A percentile compares a stretch with the other conserved stretches of the same genome.
Evolutionary conservation across 2,329 filamentous ascomycete genomes (phyloP).

Genomic region (Didymella pomorum): DNA sequence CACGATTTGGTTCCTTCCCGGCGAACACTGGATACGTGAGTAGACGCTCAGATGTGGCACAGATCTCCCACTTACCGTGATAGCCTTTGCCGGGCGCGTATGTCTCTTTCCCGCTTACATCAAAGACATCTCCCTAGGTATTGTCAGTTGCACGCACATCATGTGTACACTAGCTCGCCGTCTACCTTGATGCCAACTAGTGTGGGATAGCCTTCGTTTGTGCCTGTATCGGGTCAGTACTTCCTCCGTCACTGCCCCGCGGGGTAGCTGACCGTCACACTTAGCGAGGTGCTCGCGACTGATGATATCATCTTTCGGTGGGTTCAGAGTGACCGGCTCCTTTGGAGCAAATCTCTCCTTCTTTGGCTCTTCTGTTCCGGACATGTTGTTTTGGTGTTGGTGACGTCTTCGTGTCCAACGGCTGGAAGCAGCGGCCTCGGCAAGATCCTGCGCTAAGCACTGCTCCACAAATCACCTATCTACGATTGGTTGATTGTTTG

Average conservation of each 20-base stretch:
- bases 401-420: constrained; percentile 14
- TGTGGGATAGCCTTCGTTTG: constrained; percentile 67
- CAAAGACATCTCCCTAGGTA: constrained; percentile 86
- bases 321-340: constrained; percentile 74
- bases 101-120: constrained; percentile 87
- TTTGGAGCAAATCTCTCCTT: constrained; percentile 78
- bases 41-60: not conserved
- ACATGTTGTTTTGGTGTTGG: constrained; percentile 33
- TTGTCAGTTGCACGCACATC: constrained; percentile 15
- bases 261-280: constrained; percentile 74
- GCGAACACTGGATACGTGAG: constrained; percentile 75
- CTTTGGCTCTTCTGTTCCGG: constrained; percentile 43
- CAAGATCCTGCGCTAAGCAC: constrained; percentile 8
- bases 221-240: constrained; percentile 57
- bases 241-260: constrained; percentile 1
- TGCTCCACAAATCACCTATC: not conserved
- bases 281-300: constrained; percentile 79
- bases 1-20: constrained; percentile 94
- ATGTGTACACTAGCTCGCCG: not conserved
- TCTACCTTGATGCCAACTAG: constrained; percentile 66
- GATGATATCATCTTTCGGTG: constrained; percentile 89
- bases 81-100: constrained; percentile 87
- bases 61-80: constrained; percentile 68
- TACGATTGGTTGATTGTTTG: not conserved
- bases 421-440: constrained; percentile 7